Evolutionary conservation across 2,329 filamentous ascomycete genomes (phyloP), one percentile per base, ranked within the genome.

Genomic region (Monilinia aucupariae): DNA sequence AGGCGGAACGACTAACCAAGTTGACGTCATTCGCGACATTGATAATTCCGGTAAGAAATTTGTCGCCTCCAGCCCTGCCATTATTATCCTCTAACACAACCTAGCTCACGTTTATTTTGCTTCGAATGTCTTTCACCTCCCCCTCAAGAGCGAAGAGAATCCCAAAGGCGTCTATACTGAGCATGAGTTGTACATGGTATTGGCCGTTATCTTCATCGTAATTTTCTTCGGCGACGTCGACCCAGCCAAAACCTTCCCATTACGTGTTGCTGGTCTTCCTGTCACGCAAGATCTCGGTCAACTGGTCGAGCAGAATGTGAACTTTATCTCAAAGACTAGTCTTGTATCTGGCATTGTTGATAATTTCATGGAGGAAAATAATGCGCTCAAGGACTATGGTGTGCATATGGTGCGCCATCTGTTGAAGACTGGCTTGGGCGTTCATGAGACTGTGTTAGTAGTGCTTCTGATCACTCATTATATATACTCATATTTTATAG

Each of bases 141-240:
- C 66, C 80, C 81, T 74, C 80, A 83, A 82, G 76, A 80, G 3
- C 71, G 73, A 27, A 79, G 80, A 15, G 71, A 81, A 54, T 66
- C 77, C 80, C 5, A 72, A 74, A n/a, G 81, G 80, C 10, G 73
- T 82, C 45, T 82, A 81, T 72, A 80, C 79, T 1, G 81, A 82
- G 69, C 78, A 82, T 55, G 81, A 83, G 45, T 43, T 64, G 49
- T 64, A 64, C 10, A 60, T 61, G 54, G 56, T 64, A 5, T 41
- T 64, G n/a, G 62, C 62, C 17, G 62, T 61, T 79, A 85, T 27
- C 82, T 91, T 62, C 90, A 86, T 71, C 79, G 81, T n/a, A 79
- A 82, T 81, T 71, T 79, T 90, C 66, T 88, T 89, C 78, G 81
- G 85, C 71, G 67, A 68, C n/a, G 84, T 85, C 12, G 86, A 92